A percentile compares a stretch with the other conserved stretches of the same genome.
phyloP scores from a whole-genome alignment of 2,329 filamentous ascomycete genomes.

The Zopfia rhizophila region DNA sequence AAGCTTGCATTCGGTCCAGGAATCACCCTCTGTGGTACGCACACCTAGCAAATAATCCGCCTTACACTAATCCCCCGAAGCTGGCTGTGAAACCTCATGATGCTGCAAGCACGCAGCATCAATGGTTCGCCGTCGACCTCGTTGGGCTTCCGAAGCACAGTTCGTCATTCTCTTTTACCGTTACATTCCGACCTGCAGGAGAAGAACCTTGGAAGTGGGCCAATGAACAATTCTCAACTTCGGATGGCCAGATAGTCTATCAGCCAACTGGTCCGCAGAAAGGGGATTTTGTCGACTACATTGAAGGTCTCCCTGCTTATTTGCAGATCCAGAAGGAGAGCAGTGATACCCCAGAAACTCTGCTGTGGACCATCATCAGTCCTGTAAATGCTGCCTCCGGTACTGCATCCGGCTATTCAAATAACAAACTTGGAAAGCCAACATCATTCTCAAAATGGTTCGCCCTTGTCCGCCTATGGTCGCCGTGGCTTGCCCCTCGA shows the following conservation, averaged over 20 bases:
- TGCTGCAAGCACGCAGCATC: constrained; percentile 34
- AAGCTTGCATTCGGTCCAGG: constrained; percentile 59
- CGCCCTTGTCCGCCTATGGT: constrained; percentile 80
- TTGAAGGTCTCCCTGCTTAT: constrained; percentile 67
- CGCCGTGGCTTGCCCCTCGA: constrained; percentile 87
- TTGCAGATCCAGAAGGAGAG: constrained; percentile 64
- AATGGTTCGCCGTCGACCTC: constrained; percentile 67
- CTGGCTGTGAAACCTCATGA: constrained; percentile 29
- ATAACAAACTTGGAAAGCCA: constrained; percentile 70
- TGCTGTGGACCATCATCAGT: constrained; percentile 75
- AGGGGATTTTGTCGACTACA: constrained; percentile 64
- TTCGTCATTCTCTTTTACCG: constrained; percentile 70
- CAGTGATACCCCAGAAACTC: constrained; percentile 74
- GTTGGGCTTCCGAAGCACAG: constrained; percentile 55
- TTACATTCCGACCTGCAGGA: constrained; percentile 70
- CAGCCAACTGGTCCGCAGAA: constrained; percentile 49
- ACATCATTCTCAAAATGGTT: constrained; percentile 79
- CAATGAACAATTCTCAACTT: constrained; percentile 69
- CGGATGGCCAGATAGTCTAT: constrained; percentile 72
- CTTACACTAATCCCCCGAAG: constrained; percentile 30
- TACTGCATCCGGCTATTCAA: constrained; percentile 66
- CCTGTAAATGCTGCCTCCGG: constrained; percentile 66
- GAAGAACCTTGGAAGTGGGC: constrained; percentile 75
- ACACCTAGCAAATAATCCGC: no score
- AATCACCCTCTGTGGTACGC: constrained; percentile 37